Percentiles rank a stretch among this genome's conserved stretches.
Evolutionary conservation across 176 grass and related monocot species (phyloP).

Genomic region (Stipa capillata): DNA sequence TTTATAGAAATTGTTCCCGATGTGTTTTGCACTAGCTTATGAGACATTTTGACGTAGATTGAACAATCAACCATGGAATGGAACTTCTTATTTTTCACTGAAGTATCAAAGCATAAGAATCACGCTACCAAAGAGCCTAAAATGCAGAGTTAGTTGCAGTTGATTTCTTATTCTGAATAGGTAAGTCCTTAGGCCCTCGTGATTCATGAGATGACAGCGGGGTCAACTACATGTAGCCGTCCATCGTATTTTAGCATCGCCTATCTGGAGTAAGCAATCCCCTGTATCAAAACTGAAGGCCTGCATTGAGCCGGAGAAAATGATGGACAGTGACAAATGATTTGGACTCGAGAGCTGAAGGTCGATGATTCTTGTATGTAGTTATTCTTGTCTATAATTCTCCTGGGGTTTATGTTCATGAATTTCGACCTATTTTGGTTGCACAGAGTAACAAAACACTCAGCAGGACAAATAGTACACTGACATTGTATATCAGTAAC

Average conservation of each 20-base stretch:
- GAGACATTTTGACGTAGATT: too few relatives aligned
- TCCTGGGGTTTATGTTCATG: background rate
- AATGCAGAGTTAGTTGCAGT: background rate
- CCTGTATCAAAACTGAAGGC: background rate
- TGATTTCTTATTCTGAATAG: background rate
- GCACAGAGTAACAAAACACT: background rate
- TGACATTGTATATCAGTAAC: too few relatives aligned
- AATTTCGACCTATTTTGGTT: background rate
- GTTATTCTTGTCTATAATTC: background rate
- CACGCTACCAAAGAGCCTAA: background rate
- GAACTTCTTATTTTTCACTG: too few relatives aligned
- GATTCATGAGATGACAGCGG: background rate
- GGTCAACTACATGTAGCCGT: background rate
- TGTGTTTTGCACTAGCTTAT: too few relatives aligned
- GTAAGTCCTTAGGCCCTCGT: background rate
- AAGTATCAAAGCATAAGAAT: background rate
- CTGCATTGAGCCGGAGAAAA: background rate
- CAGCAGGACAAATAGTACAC: background rate
- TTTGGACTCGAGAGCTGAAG: background rate
- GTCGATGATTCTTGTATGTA: too few relatives aligned
- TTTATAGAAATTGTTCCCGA: too few relatives aligned
- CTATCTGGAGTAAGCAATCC: background rate
- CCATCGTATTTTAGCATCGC: background rate
- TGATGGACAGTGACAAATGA: background rate
- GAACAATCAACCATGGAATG: too few relatives aligned